Evolutionary conservation across 2,329 filamentous ascomycete genomes (phyloP).

Genomic region (Escovopsis sp.): DNA sequence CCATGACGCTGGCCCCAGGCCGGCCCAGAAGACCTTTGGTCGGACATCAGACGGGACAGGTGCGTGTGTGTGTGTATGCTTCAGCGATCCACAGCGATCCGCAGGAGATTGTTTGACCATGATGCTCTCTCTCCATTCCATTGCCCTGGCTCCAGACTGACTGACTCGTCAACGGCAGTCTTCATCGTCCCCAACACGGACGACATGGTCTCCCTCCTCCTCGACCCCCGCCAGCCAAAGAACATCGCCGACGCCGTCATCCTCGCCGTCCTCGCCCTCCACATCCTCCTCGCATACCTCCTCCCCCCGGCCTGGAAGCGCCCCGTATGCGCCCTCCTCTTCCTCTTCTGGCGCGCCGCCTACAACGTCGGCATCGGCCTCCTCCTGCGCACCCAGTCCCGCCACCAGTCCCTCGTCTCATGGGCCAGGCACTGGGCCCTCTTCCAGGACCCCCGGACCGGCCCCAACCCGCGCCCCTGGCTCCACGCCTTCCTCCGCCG

Average conservation of each 20-base stretch:
- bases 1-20: conserved; percentile 1
- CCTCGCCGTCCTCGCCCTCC: conserved; percentile 58
- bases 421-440: conserved; percentile 80
- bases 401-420: conserved; percentile 68
- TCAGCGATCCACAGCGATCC: too few species aligned
- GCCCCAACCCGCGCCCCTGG: conserved; percentile 67
- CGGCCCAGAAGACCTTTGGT: conserved; percentile 65
- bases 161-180: conserved; percentile 36
- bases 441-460: conserved; percentile 71
- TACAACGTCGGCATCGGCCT: conserved; percentile 94
- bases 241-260: conserved; percentile 78
- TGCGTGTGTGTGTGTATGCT: too few species aligned
- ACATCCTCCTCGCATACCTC: conserved; percentile 59
- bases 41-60: conserved; percentile 81
- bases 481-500: conserved; percentile 73
- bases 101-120: background rate
- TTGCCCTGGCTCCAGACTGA: conserved; percentile 3
- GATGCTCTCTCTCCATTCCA: background rate
- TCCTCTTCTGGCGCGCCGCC: conserved; percentile 79
- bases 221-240: conserved; percentile 90
- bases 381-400: conserved; percentile 78
- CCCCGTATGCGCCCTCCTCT: conserved; percentile 67
- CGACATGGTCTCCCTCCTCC: conserved; percentile 96
- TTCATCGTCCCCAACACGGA: conserved; percentile 93
- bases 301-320: conserved; percentile 57